phyloP scores from a whole-genome alignment of 176 grass and related monocot species.

The Carex kokanica region DNA sequence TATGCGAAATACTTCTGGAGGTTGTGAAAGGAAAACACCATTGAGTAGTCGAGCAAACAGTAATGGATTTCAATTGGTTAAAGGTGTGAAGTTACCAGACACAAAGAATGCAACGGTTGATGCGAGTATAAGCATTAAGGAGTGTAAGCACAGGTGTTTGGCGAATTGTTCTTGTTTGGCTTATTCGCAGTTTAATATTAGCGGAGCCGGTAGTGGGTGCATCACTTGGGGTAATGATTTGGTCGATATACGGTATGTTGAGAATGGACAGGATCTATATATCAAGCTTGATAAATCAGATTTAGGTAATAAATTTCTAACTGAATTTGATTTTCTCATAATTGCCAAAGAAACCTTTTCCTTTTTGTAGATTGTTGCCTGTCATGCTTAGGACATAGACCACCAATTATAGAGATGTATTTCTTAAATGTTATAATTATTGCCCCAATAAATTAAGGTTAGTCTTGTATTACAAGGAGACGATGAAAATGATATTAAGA shows the following conservation, averaged over 20 bases:
- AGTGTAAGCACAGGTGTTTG: constrained; percentile 17
- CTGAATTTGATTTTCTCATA: neutral
- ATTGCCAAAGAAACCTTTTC: neutral
- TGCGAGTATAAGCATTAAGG: neutral
- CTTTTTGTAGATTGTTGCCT: neutral
- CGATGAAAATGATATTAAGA: neutral
- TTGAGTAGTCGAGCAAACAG: neutral
- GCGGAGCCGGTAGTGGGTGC: constrained; percentile 50
- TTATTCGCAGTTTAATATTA: constrained; percentile 17
- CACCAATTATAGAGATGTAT: neutral
- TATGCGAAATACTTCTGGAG: constrained; percentile 45
- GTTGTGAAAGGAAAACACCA: constrained; percentile 16
- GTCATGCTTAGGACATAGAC: neutral
- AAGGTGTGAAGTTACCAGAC: constrained; percentile 47
- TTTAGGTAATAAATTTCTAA: neutral
- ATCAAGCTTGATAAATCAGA: constrained; percentile 12
- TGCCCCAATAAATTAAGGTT: neutral
- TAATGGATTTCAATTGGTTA: constrained; percentile 36
- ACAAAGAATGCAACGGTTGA: constrained; percentile 26
- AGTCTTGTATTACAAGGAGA: neutral
- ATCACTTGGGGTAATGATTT: constrained; percentile 48
- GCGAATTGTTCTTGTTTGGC: constrained; percentile 13
- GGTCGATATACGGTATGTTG: constrained; percentile 26
- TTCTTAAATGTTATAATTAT: neutral
- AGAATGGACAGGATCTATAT: neutral